A percentile compares a stretch with the other conserved stretches of the same genome.
phyloP scores from a whole-genome alignment of 2,329 filamentous ascomycete species.

The Calonectria hongkongensis region DNA sequence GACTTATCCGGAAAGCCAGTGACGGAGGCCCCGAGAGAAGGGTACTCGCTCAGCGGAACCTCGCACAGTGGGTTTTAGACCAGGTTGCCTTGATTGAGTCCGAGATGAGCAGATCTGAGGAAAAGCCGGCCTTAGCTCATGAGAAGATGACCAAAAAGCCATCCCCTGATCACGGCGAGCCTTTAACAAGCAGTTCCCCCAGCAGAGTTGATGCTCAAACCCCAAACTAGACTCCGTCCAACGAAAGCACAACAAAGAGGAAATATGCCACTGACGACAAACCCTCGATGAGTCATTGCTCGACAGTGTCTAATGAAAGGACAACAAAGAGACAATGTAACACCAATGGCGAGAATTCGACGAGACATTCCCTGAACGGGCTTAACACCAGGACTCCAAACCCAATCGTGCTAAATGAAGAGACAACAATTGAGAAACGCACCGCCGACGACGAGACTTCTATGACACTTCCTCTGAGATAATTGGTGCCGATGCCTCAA shows the following conservation, averaged over 20 bases:
- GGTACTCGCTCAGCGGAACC: slow-evolving; percentile 42
- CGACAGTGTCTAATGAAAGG: too few species aligned
- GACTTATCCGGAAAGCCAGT: slow-evolving; percentile 20
- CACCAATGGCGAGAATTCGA: too few species aligned
- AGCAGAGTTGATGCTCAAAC: not conserved
- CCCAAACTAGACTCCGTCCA: not conserved
- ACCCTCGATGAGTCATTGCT: too few species aligned
- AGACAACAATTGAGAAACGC: too few species aligned
- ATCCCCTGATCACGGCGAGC: not conserved
- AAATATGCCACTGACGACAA: too few species aligned
- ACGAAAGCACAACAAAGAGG: not conserved
- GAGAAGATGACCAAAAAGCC: not conserved
- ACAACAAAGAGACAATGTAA: too few species aligned
- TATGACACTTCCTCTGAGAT: too few species aligned
- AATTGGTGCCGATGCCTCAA: too few species aligned
- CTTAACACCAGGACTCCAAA: too few species aligned
- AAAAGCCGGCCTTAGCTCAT: not conserved
- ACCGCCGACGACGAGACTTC: too few species aligned
- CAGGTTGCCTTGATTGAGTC: slow-evolving; percentile 56
- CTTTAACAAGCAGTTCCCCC: not conserved
- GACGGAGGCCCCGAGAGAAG: slow-evolving; percentile 37
- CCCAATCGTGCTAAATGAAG: too few species aligned
- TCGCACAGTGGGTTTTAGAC: slow-evolving; percentile 55
- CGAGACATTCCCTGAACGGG: too few species aligned
- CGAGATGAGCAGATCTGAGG: not conserved